A percentile compares a stretch with the other conserved stretches of the same genome.
phyloP scores from a whole-genome alignment of 1,284 basidiomycete genomes.

The Pterulicium gracile region DNA sequence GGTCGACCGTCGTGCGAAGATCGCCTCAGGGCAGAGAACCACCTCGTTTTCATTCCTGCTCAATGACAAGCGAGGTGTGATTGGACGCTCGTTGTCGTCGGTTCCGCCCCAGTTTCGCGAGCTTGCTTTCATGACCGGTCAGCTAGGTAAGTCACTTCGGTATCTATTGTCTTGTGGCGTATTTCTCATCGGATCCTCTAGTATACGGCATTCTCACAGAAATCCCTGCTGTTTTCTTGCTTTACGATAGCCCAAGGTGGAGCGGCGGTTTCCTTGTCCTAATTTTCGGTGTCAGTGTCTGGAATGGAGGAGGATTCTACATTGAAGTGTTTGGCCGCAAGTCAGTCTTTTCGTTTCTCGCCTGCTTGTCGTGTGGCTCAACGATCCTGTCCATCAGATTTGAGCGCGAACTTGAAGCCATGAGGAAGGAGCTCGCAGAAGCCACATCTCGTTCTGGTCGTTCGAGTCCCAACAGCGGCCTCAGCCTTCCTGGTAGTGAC shows the following conservation, averaged over 20 bases:
- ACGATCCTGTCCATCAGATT: slow-evolving; percentile 40
- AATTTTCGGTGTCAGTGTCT: slow-evolving; percentile 75
- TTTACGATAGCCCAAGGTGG: slow-evolving; percentile 70
- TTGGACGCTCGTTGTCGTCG: slow-evolving; percentile 58
- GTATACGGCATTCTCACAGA: slow-evolving; percentile 84
- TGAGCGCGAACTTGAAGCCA: slow-evolving; percentile 78
- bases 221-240: slow-evolving; percentile 71
- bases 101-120: slow-evolving; percentile 56
- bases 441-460: slow-evolving; percentile 16
- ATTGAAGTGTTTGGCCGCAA: slow-evolving; percentile 94
- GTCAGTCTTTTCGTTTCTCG: slow-evolving; percentile 33
- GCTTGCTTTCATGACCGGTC: slow-evolving; percentile 73
- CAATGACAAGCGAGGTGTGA: slow-evolving; percentile 75
- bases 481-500: not conserved
- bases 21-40: slow-evolving; percentile 76
- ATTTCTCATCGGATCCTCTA: slow-evolving; percentile 16
- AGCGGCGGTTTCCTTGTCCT: slow-evolving; percentile 68
- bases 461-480: not conserved
- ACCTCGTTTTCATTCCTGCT: slow-evolving; percentile 81
- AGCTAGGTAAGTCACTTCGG: slow-evolving; percentile 61
- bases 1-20: slow-evolving; percentile 74
- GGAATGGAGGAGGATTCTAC: slow-evolving; percentile 83
- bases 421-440: slow-evolving; percentile 80
- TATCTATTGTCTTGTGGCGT: slow-evolving; percentile 3
- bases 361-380: not conserved